Base-by-base conservation (phyloP, 129 eudicot genomes). In the Artemisia tridentata region DNA sequence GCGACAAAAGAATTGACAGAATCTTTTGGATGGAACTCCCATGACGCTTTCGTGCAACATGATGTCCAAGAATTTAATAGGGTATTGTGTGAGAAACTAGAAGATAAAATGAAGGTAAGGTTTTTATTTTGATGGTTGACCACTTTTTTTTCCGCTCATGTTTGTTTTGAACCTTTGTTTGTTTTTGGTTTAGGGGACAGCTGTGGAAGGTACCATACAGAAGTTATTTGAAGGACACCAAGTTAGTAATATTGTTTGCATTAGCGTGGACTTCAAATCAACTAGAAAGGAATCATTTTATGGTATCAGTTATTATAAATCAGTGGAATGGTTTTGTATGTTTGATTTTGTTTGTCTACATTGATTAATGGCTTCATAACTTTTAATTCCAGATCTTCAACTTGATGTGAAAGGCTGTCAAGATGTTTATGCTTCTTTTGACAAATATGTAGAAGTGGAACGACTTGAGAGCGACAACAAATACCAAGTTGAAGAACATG, bases 11-110 rank as follows among this genome's bases (percentile, higher is more conserved):
- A 89, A 41, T 75, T 92, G 84, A 92, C 98, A 23, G 89, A 86
- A 79, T 92, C 98, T 45, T 92, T 92, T 85, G 96, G 98, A 25
- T 92, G 98, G 98, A 96, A 89, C 78, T 86, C 98, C 10, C 85
- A 86, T 80, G 98, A 92, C 78, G 89, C 98, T 57, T 92, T 92
- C 78, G 83, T 92, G 98, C 96, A 92, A 84, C 98, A 92, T 76
- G 98, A 92, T 80, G 98, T 89, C 60, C 98, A 92, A 84, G 98
- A 92, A 80, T 92, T 92, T 54, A 92, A 92, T 56, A 80, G 98
- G 75, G 98, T 92, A 48, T 71, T 92, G 63, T 84, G 88, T 80
- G 98, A 92, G 81, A 92, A 92, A 82, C 98, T 92, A 65, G 98
- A 92, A 78, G 98, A 92, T 75, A 92, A 92, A 82, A 92, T 92